A percentile compares a stretch with the other conserved stretches of the same genome.
phyloP scores from a whole-genome alignment of 2,329 filamentous ascomycete species.

The Fusarium nanum region DNA sequence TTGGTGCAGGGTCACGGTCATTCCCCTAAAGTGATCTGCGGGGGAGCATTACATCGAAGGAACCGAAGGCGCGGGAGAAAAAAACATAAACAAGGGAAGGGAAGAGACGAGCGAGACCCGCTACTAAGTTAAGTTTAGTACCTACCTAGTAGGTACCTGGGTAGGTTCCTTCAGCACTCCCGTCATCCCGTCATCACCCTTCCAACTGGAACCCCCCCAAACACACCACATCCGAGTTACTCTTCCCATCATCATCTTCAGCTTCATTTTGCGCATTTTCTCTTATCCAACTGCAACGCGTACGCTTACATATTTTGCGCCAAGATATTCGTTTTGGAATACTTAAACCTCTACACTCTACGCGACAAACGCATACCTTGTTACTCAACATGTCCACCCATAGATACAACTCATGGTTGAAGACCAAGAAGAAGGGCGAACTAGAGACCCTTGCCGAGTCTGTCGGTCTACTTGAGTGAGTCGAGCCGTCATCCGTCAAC shows the following conservation, averaged over 20 bases:
- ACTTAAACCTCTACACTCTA: constrained; percentile 14
- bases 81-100: constrained; percentile 44
- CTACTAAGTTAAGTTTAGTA: constrained; percentile 4
- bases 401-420: constrained; percentile 74
- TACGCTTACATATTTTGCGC: background rate
- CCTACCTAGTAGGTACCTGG: too few relatives aligned
- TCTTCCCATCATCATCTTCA: constrained; percentile 29
- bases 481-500: background rate
- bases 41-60: constrained; percentile 26
- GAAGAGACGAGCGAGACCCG: constrained; percentile 11
- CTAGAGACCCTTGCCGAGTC: constrained; percentile 78
- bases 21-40: constrained; percentile 25
- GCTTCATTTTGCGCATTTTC: constrained; percentile 23
- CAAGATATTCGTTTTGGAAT: background rate
- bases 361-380: constrained; percentile 45
- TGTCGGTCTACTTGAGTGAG: constrained; percentile 79
- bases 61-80: constrained; percentile 15
- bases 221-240: constrained; percentile 32
- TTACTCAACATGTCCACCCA: constrained; percentile 49
- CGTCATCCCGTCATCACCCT: constrained; percentile 19
- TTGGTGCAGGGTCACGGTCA: constrained; percentile 18
- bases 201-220: constrained; percentile 28
- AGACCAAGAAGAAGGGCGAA: constrained; percentile 84
- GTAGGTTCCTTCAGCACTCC: constrained; percentile 15
- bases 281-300: background rate